phyloP scores from a whole-genome alignment of 805 yeast genomes.

The Candida pseudoglaebosa region DNA sequence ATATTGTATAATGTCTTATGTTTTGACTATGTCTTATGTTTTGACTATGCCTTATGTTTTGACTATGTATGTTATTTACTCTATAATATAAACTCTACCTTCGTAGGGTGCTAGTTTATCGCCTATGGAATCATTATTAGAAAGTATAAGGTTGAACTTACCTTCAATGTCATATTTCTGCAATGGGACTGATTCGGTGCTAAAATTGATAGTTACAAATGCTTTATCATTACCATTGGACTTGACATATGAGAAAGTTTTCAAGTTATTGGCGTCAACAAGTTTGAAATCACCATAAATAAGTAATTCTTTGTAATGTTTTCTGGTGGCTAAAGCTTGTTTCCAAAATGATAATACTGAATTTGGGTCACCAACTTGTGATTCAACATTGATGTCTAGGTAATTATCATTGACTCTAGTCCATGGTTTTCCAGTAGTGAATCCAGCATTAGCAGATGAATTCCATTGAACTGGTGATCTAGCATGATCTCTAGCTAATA shows the following conservation, averaged over 20 bases:
- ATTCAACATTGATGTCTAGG: conserved; percentile 44
- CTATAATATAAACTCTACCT: conserved; percentile 35
- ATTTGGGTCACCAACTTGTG: conserved; percentile 42
- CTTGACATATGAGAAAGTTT: conserved; percentile 42
- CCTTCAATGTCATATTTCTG: conserved; percentile 22
- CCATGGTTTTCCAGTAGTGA: conserved; percentile 50
- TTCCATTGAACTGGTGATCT: conserved; percentile 60
- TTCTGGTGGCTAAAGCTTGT: conserved; percentile 40
- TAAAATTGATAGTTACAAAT: conserved; percentile 42
- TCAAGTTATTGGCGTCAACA: conserved; percentile 39
- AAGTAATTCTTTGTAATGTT: conserved; percentile 39
- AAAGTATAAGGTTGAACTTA: conserved; percentile 15
- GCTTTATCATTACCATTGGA: conserved; percentile 23
- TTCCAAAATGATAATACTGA: conserved; percentile 47
- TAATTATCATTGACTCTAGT: conserved; percentile 49
- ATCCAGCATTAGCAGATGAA: conserved; percentile 42
- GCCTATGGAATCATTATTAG: conserved; percentile 22
- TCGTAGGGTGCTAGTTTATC: conserved; percentile 40
- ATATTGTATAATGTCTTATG: too few species aligned
- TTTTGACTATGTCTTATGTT: not conserved
- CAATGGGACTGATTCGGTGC: conserved; percentile 26
- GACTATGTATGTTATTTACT: not conserved
- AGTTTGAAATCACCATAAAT: conserved; percentile 45
- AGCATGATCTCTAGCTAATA: conserved; percentile 49
- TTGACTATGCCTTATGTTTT: not conserved